Percentiles rank a stretch among this genome's conserved stretches.
phyloP scores from a whole-genome alignment of 2,329 filamentous ascomycete genomes.

The Setomelanomma holmii region DNA sequence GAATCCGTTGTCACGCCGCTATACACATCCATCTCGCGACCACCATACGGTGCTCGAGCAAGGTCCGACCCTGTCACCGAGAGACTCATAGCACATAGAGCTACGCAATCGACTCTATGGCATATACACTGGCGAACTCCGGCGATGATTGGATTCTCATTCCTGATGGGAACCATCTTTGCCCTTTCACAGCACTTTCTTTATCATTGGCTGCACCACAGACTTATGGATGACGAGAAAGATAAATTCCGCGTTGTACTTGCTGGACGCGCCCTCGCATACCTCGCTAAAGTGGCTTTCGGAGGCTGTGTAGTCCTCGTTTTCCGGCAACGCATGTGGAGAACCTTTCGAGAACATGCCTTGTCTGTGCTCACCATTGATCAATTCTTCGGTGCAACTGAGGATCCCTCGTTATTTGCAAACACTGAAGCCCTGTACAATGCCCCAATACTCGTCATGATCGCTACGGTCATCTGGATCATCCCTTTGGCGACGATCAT shows the following conservation, averaged over 20 bases:
- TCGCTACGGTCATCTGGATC: constrained; percentile 42
- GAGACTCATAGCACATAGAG: constrained; percentile 36
- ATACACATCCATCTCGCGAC: not conserved
- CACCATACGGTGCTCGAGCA: constrained; percentile 12
- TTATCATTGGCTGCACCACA: constrained; percentile 39
- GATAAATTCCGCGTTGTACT: constrained; percentile 41
- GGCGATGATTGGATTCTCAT: constrained; percentile 16
- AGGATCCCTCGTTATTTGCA: constrained; percentile 40
- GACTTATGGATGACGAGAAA: constrained; percentile 29
- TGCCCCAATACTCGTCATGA: constrained; percentile 30
- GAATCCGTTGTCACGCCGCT: constrained; percentile 1
- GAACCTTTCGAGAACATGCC: constrained; percentile 38
- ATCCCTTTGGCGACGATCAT: constrained; percentile 47
- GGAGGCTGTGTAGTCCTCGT: constrained; percentile 38
- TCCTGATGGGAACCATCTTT: constrained; percentile 35
- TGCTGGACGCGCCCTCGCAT: constrained; percentile 44
- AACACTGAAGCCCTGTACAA: constrained; percentile 41
- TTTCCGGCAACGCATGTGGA: constrained; percentile 46
- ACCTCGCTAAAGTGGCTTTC: constrained; percentile 43
- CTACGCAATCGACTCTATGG: constrained; percentile 39
- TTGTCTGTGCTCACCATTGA: constrained; percentile 45
- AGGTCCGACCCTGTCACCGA: constrained; percentile 38
- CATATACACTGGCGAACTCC: constrained; percentile 49
- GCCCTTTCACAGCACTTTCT: constrained; percentile 35
- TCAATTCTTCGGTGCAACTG: constrained; percentile 42